Percentiles rank a stretch among this genome's conserved stretches.
phyloP scores from a whole-genome alignment of 352 stramenopile genomes.

The Phytophthora nicotianae region DNA sequence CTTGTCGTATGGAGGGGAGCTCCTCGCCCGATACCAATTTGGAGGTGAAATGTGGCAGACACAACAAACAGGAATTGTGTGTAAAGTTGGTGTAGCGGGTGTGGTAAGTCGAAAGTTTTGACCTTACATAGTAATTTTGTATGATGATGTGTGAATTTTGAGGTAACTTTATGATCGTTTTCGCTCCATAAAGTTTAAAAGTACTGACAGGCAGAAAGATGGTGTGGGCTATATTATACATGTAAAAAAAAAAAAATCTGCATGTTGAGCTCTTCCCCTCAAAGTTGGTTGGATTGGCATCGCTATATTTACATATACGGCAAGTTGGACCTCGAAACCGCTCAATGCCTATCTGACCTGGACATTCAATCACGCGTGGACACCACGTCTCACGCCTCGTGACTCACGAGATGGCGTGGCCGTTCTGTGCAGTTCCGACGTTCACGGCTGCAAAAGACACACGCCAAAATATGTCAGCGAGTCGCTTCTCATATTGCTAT shows the following conservation, averaged over 20 bases:
- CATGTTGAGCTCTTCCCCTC: constrained; percentile 1
- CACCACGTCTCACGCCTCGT: constrained; percentile 31
- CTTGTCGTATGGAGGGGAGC: constrained; percentile 27
- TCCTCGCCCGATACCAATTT: constrained; percentile 14
- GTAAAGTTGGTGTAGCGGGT: constrained; percentile 13
- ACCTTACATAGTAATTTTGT: neutral
- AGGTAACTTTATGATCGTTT: neutral
- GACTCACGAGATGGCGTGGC: constrained; percentile 13
- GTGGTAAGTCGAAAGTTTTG: constrained; percentile 2
- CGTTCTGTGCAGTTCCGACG: constrained; percentile 18
- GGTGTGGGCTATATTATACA: neutral
- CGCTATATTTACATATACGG: constrained; percentile 13
- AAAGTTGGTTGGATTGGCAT: constrained; percentile 7
- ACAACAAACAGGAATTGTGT: constrained; percentile 7
- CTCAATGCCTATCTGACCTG: constrained; percentile 2
- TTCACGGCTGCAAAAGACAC: constrained; percentile 19
- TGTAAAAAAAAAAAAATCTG: neutral
- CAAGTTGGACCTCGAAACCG: neutral
- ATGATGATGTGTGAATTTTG: constrained; percentile 13
- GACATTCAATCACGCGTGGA: constrained; percentile 1
- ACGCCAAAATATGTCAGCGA: constrained; percentile 6
- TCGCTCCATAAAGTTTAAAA: neutral
- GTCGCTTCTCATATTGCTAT: constrained; percentile 12
- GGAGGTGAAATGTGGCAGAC: constrained; percentile 27
- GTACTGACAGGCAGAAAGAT: neutral